phyloP scores from a whole-genome alignment of 805 yeast species.

The Kurtzmaniella fragi region DNA sequence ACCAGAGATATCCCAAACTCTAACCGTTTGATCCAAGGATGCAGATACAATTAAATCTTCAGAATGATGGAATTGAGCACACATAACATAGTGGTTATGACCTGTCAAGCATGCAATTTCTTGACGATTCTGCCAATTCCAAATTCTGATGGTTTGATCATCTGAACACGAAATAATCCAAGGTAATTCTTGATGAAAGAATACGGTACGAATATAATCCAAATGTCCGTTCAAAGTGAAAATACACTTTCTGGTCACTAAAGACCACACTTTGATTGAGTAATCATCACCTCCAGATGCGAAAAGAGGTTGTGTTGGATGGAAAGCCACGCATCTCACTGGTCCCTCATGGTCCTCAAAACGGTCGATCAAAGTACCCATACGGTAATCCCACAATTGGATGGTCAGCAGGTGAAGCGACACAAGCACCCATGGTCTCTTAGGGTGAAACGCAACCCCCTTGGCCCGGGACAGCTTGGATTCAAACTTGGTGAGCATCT shows the following conservation, averaged over 20 bases:
- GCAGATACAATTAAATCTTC: constrained; percentile 95
- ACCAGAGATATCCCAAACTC: constrained; percentile 98
- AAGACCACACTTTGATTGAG: constrained; percentile 92
- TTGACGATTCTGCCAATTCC: constrained; percentile 99
- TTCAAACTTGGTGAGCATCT: constrained; percentile 79
- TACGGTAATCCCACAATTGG: constrained; percentile 98
- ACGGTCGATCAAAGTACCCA: constrained; percentile 95
- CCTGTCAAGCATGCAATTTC: constrained; percentile 97
- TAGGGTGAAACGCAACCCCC: constrained; percentile 96
- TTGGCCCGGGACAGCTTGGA: constrained; percentile 97
- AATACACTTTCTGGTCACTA: constrained; percentile 83
- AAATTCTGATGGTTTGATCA: constrained; percentile 96
- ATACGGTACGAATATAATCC: constrained; percentile 92
- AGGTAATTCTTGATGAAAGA: constrained; percentile 92
- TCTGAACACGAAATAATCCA: constrained; percentile 96
- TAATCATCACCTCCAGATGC: constrained; percentile 98
- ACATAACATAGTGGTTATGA: constrained; percentile 97
- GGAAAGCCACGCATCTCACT: constrained; percentile 91
- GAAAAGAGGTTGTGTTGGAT: constrained; percentile 96
- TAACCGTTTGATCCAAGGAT: constrained; percentile 95
- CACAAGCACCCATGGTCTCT: constrained; percentile 92
- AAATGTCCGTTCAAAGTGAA: constrained; percentile 91
- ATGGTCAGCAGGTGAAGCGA: constrained; percentile 97
- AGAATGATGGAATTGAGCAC: constrained; percentile 94
- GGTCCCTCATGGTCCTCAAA: constrained; percentile 99